A percentile compares a stretch with the other conserved stretches of the same genome.
These are phyloP conservation scores for Chaetomium globosum DNA, from an alignment of 2,329 filamentous ascomycete species.

Conservation along the genomic window DNA sequence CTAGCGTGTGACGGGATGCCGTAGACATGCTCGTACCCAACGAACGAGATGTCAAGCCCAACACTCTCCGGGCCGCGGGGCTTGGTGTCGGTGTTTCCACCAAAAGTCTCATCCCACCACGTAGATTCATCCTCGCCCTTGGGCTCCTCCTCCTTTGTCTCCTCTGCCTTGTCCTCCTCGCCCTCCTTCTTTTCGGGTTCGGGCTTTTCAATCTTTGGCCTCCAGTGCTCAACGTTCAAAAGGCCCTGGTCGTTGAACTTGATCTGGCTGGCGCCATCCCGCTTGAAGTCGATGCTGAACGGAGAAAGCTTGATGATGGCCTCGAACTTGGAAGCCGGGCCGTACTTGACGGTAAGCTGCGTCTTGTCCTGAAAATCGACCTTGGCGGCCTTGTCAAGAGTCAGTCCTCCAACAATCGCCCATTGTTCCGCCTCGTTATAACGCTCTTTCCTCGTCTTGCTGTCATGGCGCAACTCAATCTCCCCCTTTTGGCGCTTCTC, in stretches of 20 bases:
- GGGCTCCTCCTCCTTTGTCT: slow-evolving; percentile 43
- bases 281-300: slow-evolving; percentile 82
- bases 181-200: slow-evolving; percentile 57
- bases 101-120: slow-evolving; percentile 98
- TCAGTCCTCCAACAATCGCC: slow-evolving; percentile 80
- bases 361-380: slow-evolving; percentile 66
- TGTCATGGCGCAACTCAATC: slow-evolving; percentile 83
- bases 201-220: slow-evolving; percentile 73
- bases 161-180: slow-evolving; percentile 59
- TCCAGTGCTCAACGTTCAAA: slow-evolving; percentile 94
- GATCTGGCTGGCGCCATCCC: slow-evolving; percentile 79
- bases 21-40: slow-evolving; percentile 88
- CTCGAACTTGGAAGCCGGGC: slow-evolving; percentile 73
- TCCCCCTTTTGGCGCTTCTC: slow-evolving; percentile 86
- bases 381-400: slow-evolving; percentile 70
- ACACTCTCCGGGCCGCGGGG: slow-evolving; percentile 93
- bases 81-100: slow-evolving; percentile 92
- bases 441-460: slow-evolving; percentile 82
- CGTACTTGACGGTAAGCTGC: slow-evolving; percentile 77
- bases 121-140: slow-evolving; percentile 76
- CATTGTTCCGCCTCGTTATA: slow-evolving; percentile 91
- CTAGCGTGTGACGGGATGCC: slow-evolving; percentile 94
- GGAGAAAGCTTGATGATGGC: slow-evolving; percentile 82
- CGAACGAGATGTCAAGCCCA: slow-evolving; percentile 86
- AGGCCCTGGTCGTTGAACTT: slow-evolving; percentile 88